Base-by-base conservation (phyloP, 768 basidiomycete genomes). In the Strobilomyces confusus region DNA sequence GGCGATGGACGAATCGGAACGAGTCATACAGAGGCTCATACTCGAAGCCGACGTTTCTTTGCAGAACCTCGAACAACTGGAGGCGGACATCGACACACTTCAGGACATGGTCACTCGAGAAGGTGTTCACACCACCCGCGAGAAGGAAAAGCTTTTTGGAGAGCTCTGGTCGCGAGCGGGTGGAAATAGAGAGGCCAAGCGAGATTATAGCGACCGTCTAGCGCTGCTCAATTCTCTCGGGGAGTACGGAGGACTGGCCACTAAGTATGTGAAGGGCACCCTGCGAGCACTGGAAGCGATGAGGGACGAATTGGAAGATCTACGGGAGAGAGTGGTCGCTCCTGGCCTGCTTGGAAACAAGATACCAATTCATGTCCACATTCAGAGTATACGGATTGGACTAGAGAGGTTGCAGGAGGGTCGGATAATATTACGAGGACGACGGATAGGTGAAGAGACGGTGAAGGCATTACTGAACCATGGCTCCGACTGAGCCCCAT, bases 281-380 rank as follows among this genome's bases (percentile, higher is more conserved):
- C 62, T 87, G 60, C 82, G 83, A 48, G 75, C 81, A 9, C 69
- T 92, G 56, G 69, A 80, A 25, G 72, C 73, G 36, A 80, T 90
- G 82, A 80, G 80, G 57, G 82, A 80, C 33, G 87, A 90, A 55
- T 81, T 91, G 75, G 87, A 88, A 63, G 87, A 87, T 42, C 69
- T 92, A 55, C 75, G 89, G 55, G 84, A 88, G 63, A 74, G 85
- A 17, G 86, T 87, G 1, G 79, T 86, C 4, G 78, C 81, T 30
- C 88, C 89, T 1, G 81, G 82, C 45, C 67, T 91, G 6, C 65
- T 80, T 13, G 83, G 80, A 5, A 68, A 78, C 17, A 72, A 70
- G 38, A 74, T 89, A 15, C 86, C 88, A 5, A 71, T 86, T 6
- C 83, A 86, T 52, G 87, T 90, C 19, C 88, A 91, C 59, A 82